Evolutionary conservation across 2,329 filamentous ascomycete species (phyloP), one percentile per base, ranked within the genome.

Genomic region (Emmonsiellopsis sp.): DNA sequence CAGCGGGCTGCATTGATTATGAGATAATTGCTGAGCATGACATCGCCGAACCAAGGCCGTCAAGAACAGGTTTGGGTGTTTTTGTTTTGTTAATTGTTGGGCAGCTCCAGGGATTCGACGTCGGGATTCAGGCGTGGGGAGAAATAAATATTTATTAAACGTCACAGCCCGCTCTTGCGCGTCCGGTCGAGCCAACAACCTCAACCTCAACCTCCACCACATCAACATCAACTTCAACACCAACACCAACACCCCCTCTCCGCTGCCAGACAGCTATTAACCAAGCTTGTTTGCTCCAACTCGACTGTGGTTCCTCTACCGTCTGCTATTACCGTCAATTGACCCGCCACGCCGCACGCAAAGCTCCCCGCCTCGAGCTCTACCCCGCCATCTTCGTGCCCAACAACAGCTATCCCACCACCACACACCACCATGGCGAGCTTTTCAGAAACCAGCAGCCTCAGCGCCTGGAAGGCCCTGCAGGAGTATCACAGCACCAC

Each of bases 401-500:
- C 27, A 17, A 36, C n/a, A 14, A 1, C 43, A 34, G 11, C 34
- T 33, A 6, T 13, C 10, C 42, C 31, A 42, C 14, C 9, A 32
- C 42, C 17, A 37, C 14, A 32, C 31, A 14, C 50, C 42, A 14
- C 77, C 54, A 59, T 59, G 57, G 21, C 52, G 33, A 76, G 73
- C 57, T 83, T 95, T 83, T 81, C 53, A 51, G 53, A 58, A 56
- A 51, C 92, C 63, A 90, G 84, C 69, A 86, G 89, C 59, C 85
- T 95, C 63, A 78, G 84, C 63, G 85, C 89, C 68, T 98, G 93
- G 92, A 81, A 86, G 70, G 82, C 87, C 69, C 89, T 98, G 67
- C 88, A 95, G 76, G 80, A 88, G 66, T 91, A 97, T 75, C 90
- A 94, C 75, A 85, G 88, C 73, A 80, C 79, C 58, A 82, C 93